Evolutionary conservation across 225 moss, liverwort and hornwort genomes (phyloP), one percentile per base, ranked within the genome.

Genomic region (Pleurozium schreberi): DNA sequence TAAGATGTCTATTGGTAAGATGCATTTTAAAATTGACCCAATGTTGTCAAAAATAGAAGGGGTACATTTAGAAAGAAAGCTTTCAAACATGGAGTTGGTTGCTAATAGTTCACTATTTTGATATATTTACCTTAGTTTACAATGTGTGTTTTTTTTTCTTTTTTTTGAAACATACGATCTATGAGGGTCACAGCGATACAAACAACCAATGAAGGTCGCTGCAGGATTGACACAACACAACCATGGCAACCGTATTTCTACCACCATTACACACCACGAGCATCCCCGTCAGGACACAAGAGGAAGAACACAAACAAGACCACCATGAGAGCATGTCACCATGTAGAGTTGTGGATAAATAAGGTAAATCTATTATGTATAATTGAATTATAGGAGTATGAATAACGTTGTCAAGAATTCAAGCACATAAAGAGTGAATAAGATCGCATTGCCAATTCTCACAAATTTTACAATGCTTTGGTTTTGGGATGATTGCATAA

Each of bases 381-480:
- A 15, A 28, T 71, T 71, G 8, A 67, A 71, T 4, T 16, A 71
- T 28, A 10, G 2, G 6, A 73, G 6, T 28, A 16, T 27, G 2
- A 43, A 73, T 73, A 45, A 6, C 17, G 2, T 43, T 43, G 10
- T 45, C 0, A 2, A 73, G 2, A 73, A 28, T 6, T 73, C 10
- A 73, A 45, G 6, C 28, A 73, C 18, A 28, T 73, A 1, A 45
- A 45, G 30, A 45, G 6, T 6, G 10, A 45, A 45, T 30, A 45
- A 28, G 2, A 45, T 45, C 6, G 10, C 18, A 18, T 45, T 0
- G 1, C 1, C 1, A 0, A 40, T 2, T 71, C 9, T 43, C 9
- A 28, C 27, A 10, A 30, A 45, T 73, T 45, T 73, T 45, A 28
- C 1, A 45, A 45, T 73, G 30, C 30, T 45, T 73, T 45, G 11